These are phyloP conservation scores for Penicillium odoratum DNA, from an alignment of 495 filamentous ascomycete genomes.

Conservation along the genomic window DNA sequence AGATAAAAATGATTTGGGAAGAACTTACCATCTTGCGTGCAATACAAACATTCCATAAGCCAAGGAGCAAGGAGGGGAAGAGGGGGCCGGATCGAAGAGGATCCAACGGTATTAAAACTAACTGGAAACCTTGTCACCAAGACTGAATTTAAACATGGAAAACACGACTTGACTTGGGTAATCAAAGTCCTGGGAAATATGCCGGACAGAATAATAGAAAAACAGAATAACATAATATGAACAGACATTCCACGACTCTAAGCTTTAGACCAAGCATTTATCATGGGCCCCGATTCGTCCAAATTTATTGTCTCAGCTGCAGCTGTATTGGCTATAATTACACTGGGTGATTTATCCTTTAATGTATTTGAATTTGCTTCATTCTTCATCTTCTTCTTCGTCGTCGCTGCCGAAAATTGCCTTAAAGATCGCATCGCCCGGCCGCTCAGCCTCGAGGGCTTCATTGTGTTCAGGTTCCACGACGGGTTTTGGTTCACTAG, in stretches of 20 bases:
- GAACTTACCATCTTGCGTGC: slow-evolving; percentile 34
- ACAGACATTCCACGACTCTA: slow-evolving; percentile 9
- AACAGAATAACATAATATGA: too few relatives aligned
- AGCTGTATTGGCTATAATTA: slow-evolving; percentile 4
- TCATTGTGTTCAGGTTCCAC: slow-evolving; percentile 82
- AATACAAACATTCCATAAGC: slow-evolving; percentile 20
- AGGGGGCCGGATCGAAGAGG: slow-evolving; percentile 5
- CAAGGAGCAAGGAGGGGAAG: slow-evolving; percentile 13
- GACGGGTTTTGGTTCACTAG: slow-evolving; percentile 14
- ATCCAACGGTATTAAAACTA: background rate
- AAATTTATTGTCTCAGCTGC: slow-evolving; percentile 1
- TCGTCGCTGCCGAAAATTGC: slow-evolving; percentile 91
- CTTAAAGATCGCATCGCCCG: slow-evolving; percentile 87
- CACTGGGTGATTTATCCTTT: background rate
- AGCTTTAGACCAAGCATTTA: slow-evolving; percentile 8
- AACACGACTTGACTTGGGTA: too few relatives aligned
- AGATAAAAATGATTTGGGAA: background rate
- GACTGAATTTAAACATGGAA: too few relatives aligned
- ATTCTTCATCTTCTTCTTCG: slow-evolving; percentile 64
- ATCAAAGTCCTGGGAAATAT: background rate
- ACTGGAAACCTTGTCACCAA: background rate
- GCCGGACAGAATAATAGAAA: background rate
- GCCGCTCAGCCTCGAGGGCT: slow-evolving; percentile 77
- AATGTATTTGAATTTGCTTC: background rate
- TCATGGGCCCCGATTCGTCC: slow-evolving; percentile 2